Evolutionary conservation across 345 rosid genomes (phyloP).

Genomic region (Eutrema japonicum): DNA sequence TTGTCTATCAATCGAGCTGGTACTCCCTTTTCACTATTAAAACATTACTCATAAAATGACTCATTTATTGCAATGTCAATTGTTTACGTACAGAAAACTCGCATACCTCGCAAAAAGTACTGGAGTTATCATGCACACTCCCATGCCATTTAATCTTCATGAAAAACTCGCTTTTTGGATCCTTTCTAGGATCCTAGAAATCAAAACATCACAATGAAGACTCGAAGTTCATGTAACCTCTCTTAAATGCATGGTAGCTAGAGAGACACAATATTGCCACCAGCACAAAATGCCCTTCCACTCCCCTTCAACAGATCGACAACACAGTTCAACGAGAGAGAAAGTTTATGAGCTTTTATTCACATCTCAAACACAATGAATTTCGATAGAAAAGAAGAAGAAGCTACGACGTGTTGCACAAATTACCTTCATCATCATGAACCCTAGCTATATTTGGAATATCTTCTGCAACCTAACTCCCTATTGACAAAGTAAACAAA

Average conservation of each 20-base stretch:
- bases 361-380: background rate
- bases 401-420: background rate
- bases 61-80: background rate
- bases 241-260: conserved; percentile 69
- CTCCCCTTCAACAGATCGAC: conserved; percentile 75
- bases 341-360: conserved; percentile 5
- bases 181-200: conserved; percentile 5
- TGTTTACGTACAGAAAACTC: background rate
- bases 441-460: conserved; percentile 64
- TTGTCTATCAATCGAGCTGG: conserved; percentile 29
- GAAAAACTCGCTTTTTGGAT: background rate
- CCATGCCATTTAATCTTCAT: conserved; percentile 12
- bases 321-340: conserved; percentile 40
- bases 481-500: conserved; percentile 40
- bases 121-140: conserved; percentile 6
- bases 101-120: background rate
- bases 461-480: conserved; percentile 64
- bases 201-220: background rate
- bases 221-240: conserved; percentile 48
- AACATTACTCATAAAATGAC: background rate
- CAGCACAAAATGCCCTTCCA: conserved; percentile 96
- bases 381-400: background rate
- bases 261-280: conserved; percentile 80
- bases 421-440: conserved; percentile 76
- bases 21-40: too few species aligned